phyloP scores from a whole-genome alignment of 2,329 filamentous ascomycete genomes.

The Capronia coronata region DNA sequence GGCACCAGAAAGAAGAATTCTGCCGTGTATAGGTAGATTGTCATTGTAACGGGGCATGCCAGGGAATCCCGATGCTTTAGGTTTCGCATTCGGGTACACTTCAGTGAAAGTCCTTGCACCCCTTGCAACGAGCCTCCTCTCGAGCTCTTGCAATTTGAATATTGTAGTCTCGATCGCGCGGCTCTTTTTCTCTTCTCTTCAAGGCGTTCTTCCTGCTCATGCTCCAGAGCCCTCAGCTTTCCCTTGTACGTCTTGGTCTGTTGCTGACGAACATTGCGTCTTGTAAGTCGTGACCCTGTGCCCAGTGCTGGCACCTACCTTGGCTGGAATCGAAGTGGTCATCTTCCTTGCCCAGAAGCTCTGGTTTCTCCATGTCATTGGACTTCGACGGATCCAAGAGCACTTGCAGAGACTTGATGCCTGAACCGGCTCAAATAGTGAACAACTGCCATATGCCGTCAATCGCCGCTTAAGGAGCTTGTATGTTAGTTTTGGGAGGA shows the following conservation, averaged over 20 bases:
- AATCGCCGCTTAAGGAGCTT: slow-evolving; percentile 10
- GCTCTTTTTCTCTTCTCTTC: slow-evolving; percentile 57
- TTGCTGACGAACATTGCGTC: slow-evolving; percentile 30
- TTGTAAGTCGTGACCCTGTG: slow-evolving; percentile 38
- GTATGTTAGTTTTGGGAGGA: slow-evolving; percentile 21
- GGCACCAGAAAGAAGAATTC: slow-evolving; percentile 46
- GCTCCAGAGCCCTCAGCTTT: slow-evolving; percentile 30
- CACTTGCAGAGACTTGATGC: slow-evolving; percentile 46
- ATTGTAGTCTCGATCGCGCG: slow-evolving; percentile 50
- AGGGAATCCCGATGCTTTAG: neutral
- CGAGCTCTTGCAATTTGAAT: slow-evolving; percentile 49
- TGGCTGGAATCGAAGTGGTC: slow-evolving; percentile 48
- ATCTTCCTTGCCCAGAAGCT: slow-evolving; percentile 37
- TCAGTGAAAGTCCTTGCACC: slow-evolving; percentile 63
- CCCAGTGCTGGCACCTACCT: slow-evolving; percentile 57
- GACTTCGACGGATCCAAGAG: slow-evolving; percentile 35
- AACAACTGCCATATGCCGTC: slow-evolving; percentile 28
- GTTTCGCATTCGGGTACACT: slow-evolving; percentile 48
- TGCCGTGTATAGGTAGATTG: slow-evolving; percentile 44
- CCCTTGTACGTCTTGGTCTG: slow-evolving; percentile 35
- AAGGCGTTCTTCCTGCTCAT: slow-evolving; percentile 28
- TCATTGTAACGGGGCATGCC: neutral
- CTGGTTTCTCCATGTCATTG: slow-evolving; percentile 7
- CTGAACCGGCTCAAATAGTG: slow-evolving; percentile 57
- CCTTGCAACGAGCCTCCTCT: slow-evolving; percentile 49